These are phyloP conservation scores for Exophiala sideris DNA, from an alignment of 2,329 filamentous ascomycete genomes.

Conservation along the genomic window DNA sequence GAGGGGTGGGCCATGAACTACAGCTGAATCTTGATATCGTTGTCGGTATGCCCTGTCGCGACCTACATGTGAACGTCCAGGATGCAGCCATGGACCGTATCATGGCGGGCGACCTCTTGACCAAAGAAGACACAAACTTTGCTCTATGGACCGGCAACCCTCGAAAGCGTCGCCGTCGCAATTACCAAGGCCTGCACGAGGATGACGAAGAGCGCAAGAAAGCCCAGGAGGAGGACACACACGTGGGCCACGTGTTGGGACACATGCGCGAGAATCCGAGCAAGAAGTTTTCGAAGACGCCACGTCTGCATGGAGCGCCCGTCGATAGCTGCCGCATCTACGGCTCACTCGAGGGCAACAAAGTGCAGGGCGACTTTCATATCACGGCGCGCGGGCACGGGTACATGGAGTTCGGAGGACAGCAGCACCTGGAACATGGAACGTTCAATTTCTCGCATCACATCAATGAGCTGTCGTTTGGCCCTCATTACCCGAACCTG, in stretches of 20 bases:
- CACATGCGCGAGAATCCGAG: conserved; percentile 65
- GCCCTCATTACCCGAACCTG: conserved; percentile 91
- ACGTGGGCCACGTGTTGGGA: conserved; percentile 86
- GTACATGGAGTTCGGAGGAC: conserved; percentile 70
- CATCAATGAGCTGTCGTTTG: conserved; percentile 93
- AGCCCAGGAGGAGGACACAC: conserved; percentile 65
- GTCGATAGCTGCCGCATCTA: conserved; percentile 82
- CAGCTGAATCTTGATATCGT: conserved; percentile 97
- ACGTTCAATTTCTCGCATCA: conserved; percentile 98
- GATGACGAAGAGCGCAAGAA: conserved; percentile 56
- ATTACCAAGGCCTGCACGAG: conserved; percentile 52
- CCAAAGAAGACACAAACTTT: conserved; percentile 77
- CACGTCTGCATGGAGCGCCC: conserved; percentile 56
- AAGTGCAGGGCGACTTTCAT: conserved; percentile 97
- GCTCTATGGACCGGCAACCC: conserved; percentile 58
- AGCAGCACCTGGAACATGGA: conserved; percentile 75
- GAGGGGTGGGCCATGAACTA: conserved; percentile 78
- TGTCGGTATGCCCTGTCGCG: conserved; percentile 78
- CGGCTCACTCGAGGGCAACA: conserved; percentile 87
- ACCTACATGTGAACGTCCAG: conserved; percentile 95
- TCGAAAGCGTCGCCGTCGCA: conserved; percentile 41
- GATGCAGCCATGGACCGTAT: conserved; percentile 92
- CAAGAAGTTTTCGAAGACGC: conserved; percentile 69
- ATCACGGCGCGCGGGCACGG: conserved; percentile 93
- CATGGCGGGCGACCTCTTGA: conserved; percentile 70